phyloP scores from a whole-genome alignment of 805 yeast genomes.

The Naumovozyma baii region DNA sequence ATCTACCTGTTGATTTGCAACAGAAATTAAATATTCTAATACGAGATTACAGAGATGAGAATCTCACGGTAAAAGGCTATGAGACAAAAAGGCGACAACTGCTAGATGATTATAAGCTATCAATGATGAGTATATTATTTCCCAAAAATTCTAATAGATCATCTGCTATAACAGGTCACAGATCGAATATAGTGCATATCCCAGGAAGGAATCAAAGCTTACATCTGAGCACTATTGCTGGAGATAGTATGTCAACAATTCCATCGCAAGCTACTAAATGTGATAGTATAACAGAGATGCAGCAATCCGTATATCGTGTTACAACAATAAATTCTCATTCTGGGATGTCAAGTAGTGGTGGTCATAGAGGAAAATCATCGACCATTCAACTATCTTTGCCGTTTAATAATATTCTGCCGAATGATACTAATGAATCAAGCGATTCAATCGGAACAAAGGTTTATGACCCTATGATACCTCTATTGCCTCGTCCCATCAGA shows the following conservation, averaged over 20 bases:
- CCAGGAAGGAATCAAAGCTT: constrained; percentile 16
- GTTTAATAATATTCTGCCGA: constrained; percentile 11
- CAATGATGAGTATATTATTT: not conserved
- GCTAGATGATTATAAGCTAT: constrained; percentile 6
- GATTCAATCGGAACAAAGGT: constrained; percentile 4
- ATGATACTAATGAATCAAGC: not conserved
- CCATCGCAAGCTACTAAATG: constrained; percentile 3
- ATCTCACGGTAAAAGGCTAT: constrained; percentile 66
- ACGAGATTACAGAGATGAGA: constrained; percentile 54
- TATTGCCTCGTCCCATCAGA: constrained; percentile 36
- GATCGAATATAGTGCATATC: constrained; percentile 5
- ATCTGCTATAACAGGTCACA: constrained; percentile 5
- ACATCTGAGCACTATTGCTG: not conserved
- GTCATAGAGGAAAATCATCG: constrained; percentile 9
- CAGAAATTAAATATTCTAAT: constrained; percentile 35
- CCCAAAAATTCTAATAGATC: constrained; percentile 1
- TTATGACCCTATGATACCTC: constrained; percentile 29
- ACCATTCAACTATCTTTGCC: constrained; percentile 27
- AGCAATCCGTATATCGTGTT: constrained; percentile 14
- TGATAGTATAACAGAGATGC: constrained; percentile 1
- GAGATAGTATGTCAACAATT: constrained; percentile 3
- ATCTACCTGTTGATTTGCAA: constrained; percentile 31
- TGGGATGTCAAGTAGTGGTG: constrained; percentile 8
- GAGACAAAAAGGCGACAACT: constrained; percentile 40
- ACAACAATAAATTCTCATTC: constrained; percentile 26